Evolutionary conservation across 129 eudicot genomes (phyloP).

Genomic region (Lonicera japonica): DNA sequence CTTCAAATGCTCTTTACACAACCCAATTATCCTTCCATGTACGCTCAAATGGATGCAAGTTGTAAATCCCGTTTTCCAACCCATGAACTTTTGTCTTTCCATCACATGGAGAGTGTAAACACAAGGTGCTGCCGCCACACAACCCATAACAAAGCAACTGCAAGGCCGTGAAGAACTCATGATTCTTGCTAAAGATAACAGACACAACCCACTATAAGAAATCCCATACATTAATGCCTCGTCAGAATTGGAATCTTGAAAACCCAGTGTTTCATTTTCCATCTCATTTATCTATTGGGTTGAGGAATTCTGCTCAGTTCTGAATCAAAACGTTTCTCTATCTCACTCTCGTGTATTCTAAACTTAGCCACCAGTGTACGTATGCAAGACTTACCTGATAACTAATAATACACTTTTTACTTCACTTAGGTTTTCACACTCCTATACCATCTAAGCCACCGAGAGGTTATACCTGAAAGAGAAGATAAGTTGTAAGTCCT

Average conservation of each 20-base stretch:
- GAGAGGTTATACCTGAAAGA: conserved; percentile 37
- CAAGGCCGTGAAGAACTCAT: conserved; percentile 67
- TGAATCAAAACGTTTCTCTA: conserved; percentile 54
- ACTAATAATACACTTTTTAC: conserved; percentile 46
- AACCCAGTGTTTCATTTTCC: conserved; percentile 23
- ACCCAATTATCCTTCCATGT: conserved; percentile 65
- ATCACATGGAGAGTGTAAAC: conserved; percentile 76
- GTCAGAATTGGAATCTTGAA: conserved; percentile 24
- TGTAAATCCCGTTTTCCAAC: conserved; percentile 75
- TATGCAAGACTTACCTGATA: conserved; percentile 63
- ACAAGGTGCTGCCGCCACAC: conserved; percentile 51
- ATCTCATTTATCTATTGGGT: conserved; percentile 40
- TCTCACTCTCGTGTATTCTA: conserved; percentile 51
- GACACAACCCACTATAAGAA: conserved; percentile 56
- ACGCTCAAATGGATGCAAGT: conserved; percentile 74
- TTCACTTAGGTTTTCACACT: conserved; percentile 51
- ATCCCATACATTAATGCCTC: conserved; percentile 66
- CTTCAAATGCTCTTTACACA: conserved; percentile 70
- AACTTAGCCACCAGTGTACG: conserved; percentile 78
- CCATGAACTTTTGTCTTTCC: conserved; percentile 86
- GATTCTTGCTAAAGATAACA: conserved; percentile 59
- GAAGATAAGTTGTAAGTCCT: too few species aligned
- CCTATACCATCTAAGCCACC: conserved; percentile 85
- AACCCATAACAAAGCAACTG: conserved; percentile 74
- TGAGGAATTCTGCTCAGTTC: conserved; percentile 67